Evolutionary conservation across 495 filamentous ascomycete species (phyloP).

Genomic region (Penicillium bialowiezense): DNA sequence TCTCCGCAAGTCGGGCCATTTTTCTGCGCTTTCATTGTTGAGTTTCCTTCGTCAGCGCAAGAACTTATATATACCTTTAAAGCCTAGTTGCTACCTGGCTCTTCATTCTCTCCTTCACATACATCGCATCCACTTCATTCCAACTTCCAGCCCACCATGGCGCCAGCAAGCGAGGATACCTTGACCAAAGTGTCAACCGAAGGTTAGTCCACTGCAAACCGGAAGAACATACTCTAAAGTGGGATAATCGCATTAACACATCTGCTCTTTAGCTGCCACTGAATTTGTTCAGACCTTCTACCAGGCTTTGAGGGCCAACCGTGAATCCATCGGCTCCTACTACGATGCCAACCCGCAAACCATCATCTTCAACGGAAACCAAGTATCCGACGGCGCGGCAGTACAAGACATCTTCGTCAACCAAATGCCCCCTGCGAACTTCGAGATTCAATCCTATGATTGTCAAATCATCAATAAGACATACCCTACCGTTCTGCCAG

Average conservation of each 20-base stretch:
- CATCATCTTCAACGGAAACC: conserved; percentile 67
- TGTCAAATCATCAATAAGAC: conserved; percentile 70
- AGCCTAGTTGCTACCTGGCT: no score
- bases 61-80: no score
- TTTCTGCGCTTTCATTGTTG: conserved; percentile 9
- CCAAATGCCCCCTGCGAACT: conserved; percentile 57
- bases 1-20: conserved; percentile 16
- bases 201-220: no score
- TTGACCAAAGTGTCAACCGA: conserved; percentile 50
- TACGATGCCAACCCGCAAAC: conserved; percentile 52
- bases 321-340: conserved; percentile 52
- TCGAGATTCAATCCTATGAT: conserved; percentile 67
- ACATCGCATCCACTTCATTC: no score
- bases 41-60: no score
- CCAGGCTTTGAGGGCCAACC: conserved; percentile 52
- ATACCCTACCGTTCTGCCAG: conserved; percentile 44
- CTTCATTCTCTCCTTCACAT: no score
- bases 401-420: conserved; percentile 60
- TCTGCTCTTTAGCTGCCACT: conserved; percentile 40
- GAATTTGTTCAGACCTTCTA: conserved; percentile 54
- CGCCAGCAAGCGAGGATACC: conserved; percentile 37
- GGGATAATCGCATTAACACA: not conserved
- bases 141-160: conserved; percentile 27
- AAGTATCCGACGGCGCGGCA: conserved; percentile 50
- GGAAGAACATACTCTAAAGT: no score